These are phyloP conservation scores for Amaranthus cruentus DNA, from an alignment of 148 eudicot genomes.

Conservation along the genomic window DNA sequence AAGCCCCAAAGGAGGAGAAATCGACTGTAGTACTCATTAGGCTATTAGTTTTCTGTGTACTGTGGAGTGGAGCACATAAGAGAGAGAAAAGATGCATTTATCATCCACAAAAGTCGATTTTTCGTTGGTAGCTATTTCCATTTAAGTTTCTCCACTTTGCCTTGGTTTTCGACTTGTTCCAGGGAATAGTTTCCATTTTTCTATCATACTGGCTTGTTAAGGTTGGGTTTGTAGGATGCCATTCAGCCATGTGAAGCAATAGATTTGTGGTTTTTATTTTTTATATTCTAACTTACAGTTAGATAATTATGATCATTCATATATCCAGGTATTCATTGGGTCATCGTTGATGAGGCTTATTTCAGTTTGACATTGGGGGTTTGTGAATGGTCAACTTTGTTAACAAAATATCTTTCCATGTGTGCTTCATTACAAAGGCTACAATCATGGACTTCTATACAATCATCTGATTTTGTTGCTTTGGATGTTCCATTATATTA, in stretches of 20 bases:
- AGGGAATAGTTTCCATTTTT: not conserved
- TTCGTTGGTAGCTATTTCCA: no score
- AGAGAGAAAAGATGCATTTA: no score
- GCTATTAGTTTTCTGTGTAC: no score
- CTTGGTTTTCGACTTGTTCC: not conserved
- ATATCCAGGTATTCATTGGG: not conserved
- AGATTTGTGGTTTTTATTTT: not conserved
- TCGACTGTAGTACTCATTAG: no score
- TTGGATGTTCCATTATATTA: not conserved
- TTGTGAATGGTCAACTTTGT: not conserved
- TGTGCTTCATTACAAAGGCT: not conserved
- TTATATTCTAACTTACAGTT: not conserved
- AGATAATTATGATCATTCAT: not conserved
- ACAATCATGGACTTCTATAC: not conserved
- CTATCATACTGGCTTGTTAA: not conserved
- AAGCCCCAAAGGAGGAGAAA: no score
- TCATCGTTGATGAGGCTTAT: not conserved
- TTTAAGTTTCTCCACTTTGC: not conserved
- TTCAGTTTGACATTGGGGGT: not conserved
- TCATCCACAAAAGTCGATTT: no score
- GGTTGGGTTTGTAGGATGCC: not conserved
- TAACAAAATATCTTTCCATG: not conserved
- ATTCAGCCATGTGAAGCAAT: not conserved
- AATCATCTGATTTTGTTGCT: not conserved
- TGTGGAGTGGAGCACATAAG: no score